Evolutionary conservation across 768 basidiomycete genomes (phyloP).

Genomic region (Calocybe indica): DNA sequence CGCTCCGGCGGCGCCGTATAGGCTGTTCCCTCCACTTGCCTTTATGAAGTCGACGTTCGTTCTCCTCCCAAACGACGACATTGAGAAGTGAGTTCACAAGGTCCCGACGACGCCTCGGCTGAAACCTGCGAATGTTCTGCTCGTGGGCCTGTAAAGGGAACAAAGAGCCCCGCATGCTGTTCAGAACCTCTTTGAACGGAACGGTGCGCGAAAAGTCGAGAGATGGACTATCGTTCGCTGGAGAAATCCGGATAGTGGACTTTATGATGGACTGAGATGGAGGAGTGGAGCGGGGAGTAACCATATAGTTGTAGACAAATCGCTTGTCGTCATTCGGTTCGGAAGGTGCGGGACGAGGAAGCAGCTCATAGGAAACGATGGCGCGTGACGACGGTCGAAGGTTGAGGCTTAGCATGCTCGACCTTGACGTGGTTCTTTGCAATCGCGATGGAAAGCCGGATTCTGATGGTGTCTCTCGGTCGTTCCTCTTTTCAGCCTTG

Average conservation of each 20-base stretch:
- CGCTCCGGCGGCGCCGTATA: conserved; percentile 5
- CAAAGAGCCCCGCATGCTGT: conserved; percentile 52
- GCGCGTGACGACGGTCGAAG: conserved; percentile 6
- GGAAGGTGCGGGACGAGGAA: conserved; percentile 1
- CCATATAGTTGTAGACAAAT: conserved; percentile 23
- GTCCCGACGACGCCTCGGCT: conserved; percentile 19
- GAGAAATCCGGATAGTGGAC: neutral
- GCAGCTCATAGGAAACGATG: conserved; percentile 14
- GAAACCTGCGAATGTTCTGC: conserved; percentile 7
- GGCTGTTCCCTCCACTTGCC: conserved; percentile 28
- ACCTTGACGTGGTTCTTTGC: conserved; percentile 25
- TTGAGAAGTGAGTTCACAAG: conserved; percentile 39
- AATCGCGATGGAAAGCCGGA: conserved; percentile 7
- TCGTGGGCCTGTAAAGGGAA: conserved; percentile 36
- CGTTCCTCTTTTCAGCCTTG: conserved; percentile 18
- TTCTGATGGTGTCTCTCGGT: conserved; percentile 13
- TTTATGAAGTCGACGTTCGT: conserved; percentile 24
- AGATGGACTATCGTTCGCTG: conserved; percentile 6
- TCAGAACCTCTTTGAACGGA: conserved; percentile 50
- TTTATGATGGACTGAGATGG: conserved; percentile 6
- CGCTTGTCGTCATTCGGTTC: conserved; percentile 8
- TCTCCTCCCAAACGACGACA: conserved; percentile 35
- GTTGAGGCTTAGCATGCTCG: neutral
- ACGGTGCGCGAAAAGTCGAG: conserved; percentile 35
- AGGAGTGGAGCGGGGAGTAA: conserved; percentile 9